These are phyloP conservation scores for Phytopythium aichiense DNA, from an alignment of 352 stramenopile genomes.

Conservation along the genomic window DNA sequence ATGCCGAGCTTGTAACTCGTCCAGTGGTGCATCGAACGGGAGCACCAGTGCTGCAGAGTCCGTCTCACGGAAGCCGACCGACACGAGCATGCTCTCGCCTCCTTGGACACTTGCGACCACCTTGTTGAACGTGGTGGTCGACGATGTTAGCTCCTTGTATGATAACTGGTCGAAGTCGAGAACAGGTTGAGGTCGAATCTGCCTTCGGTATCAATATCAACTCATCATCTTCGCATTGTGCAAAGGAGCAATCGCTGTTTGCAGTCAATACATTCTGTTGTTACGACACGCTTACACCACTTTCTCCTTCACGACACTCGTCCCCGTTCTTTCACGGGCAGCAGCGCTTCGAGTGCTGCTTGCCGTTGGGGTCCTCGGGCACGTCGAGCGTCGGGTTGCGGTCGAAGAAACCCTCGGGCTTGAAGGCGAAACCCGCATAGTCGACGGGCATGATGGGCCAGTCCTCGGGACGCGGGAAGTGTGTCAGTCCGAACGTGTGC, in stretches of 20 bases:
- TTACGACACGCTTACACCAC: no score
- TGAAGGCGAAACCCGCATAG: slow-evolving; percentile 62
- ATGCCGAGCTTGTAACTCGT: slow-evolving; percentile 26
- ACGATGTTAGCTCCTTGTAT: no score
- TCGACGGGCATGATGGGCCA: slow-evolving; percentile 79
- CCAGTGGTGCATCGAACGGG: slow-evolving; percentile 15
- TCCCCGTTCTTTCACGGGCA: no score
- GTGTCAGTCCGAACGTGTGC: slow-evolving; percentile 69
- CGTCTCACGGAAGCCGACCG: slow-evolving; percentile 52
- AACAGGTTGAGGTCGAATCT: no score
- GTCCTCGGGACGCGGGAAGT: slow-evolving; percentile 69
- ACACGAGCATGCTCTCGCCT: slow-evolving; percentile 36
- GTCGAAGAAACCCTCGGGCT: slow-evolving; percentile 64
- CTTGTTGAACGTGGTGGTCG: slow-evolving; percentile 43
- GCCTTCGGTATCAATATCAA: no score
- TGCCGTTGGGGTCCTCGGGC: slow-evolving; percentile 24
- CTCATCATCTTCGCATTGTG: no score
- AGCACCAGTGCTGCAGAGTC: slow-evolving; percentile 34
- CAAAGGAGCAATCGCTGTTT: no score
- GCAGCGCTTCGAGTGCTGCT: no score
- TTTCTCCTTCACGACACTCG: no score
- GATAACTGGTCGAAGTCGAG: no score
- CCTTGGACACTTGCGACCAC: slow-evolving; percentile 27
- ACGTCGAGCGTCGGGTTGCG: slow-evolving; percentile 52
- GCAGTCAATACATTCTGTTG: no score